Evolutionary conservation across 2,329 filamentous ascomycete species (phyloP).

Genomic region (Cladophialophora yegresii): DNA sequence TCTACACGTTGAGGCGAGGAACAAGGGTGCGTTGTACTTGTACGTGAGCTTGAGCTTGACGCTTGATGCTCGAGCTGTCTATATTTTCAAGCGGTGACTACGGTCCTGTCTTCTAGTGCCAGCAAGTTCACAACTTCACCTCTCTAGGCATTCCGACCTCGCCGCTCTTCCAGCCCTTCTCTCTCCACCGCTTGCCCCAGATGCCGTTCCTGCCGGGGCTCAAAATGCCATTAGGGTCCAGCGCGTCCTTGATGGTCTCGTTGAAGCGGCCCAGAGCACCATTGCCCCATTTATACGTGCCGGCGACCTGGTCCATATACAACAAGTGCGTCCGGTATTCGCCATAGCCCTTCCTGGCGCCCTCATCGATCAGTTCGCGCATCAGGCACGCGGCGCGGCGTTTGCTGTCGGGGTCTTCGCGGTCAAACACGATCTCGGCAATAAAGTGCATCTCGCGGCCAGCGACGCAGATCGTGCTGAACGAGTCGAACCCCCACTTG

Average conservation of each 20-base stretch:
- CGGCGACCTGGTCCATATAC: slow-evolving; percentile 50
- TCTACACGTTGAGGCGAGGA: too few species aligned
- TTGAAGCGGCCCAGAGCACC: slow-evolving; percentile 48
- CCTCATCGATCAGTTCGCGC: slow-evolving; percentile 40
- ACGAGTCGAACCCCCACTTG: slow-evolving; percentile 54
- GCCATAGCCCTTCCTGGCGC: slow-evolving; percentile 47
- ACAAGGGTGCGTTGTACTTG: too few species aligned
- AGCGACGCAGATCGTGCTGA: slow-evolving; percentile 55
- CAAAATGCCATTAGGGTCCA: slow-evolving; percentile 54
- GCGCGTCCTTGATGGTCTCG: slow-evolving; percentile 50
- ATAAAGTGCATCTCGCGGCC: slow-evolving; percentile 60
- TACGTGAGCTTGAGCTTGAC: neutral
- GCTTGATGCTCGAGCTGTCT: neutral
- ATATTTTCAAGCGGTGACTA: neutral
- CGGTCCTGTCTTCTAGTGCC: neutral
- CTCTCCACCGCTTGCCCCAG: slow-evolving; percentile 38
- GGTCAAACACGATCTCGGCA: slow-evolving; percentile 57
- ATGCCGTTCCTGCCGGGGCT: slow-evolving; percentile 52
- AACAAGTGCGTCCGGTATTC: slow-evolving; percentile 52
- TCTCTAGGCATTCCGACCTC: slow-evolving; percentile 4
- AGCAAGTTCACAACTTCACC: neutral
- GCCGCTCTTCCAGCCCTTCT: slow-evolving; percentile 8
- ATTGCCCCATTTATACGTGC: slow-evolving; percentile 49
- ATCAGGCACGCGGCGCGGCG: slow-evolving; percentile 45
- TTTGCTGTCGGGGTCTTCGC: slow-evolving; percentile 46